These are phyloP conservation scores for Paxillus involutus DNA, from an alignment of 768 basidiomycete species.

Conservation along the genomic window DNA sequence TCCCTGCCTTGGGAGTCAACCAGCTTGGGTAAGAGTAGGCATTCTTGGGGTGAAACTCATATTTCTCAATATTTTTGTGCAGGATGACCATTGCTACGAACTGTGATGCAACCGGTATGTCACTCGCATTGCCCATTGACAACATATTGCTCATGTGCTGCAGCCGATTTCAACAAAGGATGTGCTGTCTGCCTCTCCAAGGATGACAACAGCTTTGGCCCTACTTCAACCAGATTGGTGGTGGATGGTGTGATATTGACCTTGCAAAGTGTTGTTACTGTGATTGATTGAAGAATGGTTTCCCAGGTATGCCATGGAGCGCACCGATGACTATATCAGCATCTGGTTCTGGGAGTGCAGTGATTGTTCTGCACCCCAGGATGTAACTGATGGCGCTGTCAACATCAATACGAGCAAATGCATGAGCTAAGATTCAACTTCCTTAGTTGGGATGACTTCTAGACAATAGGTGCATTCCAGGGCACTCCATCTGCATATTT, in stretches of 20 bases:
- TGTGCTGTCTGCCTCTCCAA: slow-evolving; percentile 34
- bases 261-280: background rate
- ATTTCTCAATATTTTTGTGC: background rate
- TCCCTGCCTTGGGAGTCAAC: slow-evolving; percentile 18
- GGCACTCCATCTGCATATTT: slow-evolving; percentile 36
- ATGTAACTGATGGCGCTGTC: slow-evolving; percentile 24
- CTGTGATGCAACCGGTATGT: slow-evolving; percentile 23
- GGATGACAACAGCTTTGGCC: slow-evolving; percentile 25
- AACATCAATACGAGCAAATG: slow-evolving; percentile 23
- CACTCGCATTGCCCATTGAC: background rate
- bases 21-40: slow-evolving; percentile 26
- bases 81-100: slow-evolving; percentile 23
- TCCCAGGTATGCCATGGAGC: slow-evolving; percentile 39
- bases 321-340: slow-evolving; percentile 33
- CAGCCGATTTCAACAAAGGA: slow-evolving; percentile 34
- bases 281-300: background rate
- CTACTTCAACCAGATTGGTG: slow-evolving; percentile 34
- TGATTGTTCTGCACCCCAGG: slow-evolving; percentile 31
- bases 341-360: slow-evolving; percentile 43
- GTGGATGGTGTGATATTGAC: slow-evolving; percentile 37
- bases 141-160: background rate
- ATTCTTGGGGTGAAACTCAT: background rate
- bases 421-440: slow-evolving; percentile 8
- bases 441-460: background rate
- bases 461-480: slow-evolving; percentile 5